Percentiles rank a stretch among this genome's conserved stretches.
These are phyloP conservation scores for Lachnellula suecica DNA, from an alignment of 2,329 filamentous ascomycete species.

Conservation along the genomic window DNA sequence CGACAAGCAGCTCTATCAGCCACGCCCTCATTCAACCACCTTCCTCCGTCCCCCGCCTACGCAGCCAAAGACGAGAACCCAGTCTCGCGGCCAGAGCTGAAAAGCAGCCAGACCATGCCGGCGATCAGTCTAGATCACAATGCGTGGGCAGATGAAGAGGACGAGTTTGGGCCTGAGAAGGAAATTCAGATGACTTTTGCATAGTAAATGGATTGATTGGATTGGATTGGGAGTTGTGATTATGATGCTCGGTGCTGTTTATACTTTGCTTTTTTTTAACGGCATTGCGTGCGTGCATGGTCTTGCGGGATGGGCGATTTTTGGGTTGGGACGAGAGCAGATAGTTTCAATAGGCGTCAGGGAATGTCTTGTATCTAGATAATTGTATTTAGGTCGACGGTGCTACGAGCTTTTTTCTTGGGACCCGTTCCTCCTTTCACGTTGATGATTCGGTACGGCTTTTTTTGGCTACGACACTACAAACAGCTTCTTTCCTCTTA, in stretches of 20 bases:
- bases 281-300: constrained; percentile 3
- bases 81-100: constrained; percentile 38
- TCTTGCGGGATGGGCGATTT: neutral
- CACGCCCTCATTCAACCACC: constrained; percentile 12
- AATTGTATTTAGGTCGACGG: neutral
- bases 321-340: neutral
- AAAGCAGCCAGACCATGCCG: constrained; percentile 49
- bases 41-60: constrained; percentile 15
- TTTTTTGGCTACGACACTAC: too few species aligned
- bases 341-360: neutral
- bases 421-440: too few species aligned
- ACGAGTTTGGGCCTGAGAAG: constrained; percentile 69
- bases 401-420: neutral
- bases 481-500: too few species aligned
- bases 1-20: constrained; percentile 18
- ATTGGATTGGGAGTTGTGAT: neutral
- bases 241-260: neutral
- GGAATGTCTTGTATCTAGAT: neutral
- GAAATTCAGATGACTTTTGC: constrained; percentile 82
- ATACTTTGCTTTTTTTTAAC: neutral
- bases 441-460: too few species aligned
- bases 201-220: constrained; percentile 11
- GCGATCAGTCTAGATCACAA: constrained; percentile 41
- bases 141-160: constrained; percentile 72
- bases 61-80: constrained; percentile 14